Percentiles rank a stretch among this genome's conserved stretches.
Evolutionary conservation across 306 rosid species (phyloP).

Genomic region (Ochetophila trinervis): DNA sequence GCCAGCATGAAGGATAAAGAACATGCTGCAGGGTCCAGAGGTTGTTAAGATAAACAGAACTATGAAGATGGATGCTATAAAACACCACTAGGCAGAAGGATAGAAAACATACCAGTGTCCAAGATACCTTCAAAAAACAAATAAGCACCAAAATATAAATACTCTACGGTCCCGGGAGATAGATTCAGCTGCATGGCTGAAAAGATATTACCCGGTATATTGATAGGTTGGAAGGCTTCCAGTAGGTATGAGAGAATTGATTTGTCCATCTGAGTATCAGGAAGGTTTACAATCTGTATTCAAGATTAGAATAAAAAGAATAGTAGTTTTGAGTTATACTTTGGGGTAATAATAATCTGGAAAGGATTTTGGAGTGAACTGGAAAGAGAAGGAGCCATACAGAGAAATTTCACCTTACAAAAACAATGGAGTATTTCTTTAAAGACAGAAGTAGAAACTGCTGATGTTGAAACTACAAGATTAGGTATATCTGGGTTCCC

Average conservation of each 20-base stretch:
- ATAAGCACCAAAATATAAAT: conserved; percentile 31
- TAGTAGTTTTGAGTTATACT: background rate
- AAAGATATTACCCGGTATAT: conserved; percentile 22
- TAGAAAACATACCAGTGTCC: conserved; percentile 24
- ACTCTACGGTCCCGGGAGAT: conserved; percentile 29
- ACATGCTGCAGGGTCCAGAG: conserved; percentile 31
- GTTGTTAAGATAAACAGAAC: background rate
- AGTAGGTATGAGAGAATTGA: conserved; percentile 28
- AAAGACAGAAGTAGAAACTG: conserved; percentile 25
- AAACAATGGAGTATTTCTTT: conserved; percentile 38
- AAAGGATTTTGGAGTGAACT: background rate
- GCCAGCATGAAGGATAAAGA: conserved; percentile 39
- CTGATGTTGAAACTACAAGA: conserved; percentile 28
- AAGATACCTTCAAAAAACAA: conserved; percentile 30
- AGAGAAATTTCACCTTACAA: conserved; percentile 28
- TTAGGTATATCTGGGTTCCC: conserved; percentile 36
- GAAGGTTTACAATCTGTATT: conserved; percentile 30
- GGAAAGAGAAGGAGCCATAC: background rate
- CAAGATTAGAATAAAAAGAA: background rate
- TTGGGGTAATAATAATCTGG: conserved; percentile 3
- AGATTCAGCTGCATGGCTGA: conserved; percentile 26
- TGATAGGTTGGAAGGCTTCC: conserved; percentile 38
- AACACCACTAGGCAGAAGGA: conserved; percentile 5
- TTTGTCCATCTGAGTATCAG: conserved; percentile 26
- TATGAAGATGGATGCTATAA: conserved; percentile 1